A percentile compares a stretch with the other conserved stretches of the same genome.
phyloP scores from a whole-genome alignment of 495 filamentous ascomycete species.

The Penicillium egyptiacum region DNA sequence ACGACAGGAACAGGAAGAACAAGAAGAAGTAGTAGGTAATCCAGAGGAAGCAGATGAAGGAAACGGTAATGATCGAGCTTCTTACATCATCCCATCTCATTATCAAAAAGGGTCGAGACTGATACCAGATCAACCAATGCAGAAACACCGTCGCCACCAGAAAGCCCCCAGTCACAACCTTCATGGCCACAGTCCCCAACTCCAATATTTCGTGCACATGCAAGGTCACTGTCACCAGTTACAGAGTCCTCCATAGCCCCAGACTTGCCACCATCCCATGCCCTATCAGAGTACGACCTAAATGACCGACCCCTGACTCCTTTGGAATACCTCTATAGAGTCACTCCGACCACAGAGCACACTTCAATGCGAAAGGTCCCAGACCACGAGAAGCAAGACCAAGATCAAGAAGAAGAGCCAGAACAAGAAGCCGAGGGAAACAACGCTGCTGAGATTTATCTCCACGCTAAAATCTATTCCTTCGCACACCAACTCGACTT shows the following conservation, averaged over 20 bases:
- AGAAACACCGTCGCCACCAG: neutral
- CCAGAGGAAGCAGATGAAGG: neutral
- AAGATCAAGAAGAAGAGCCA: neutral
- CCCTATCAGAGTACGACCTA: neutral
- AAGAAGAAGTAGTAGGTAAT: neutral
- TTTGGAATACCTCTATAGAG: neutral
- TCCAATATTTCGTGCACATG: neutral
- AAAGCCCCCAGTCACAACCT: neutral
- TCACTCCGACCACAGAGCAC: neutral
- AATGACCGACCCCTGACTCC: conserved; percentile 5
- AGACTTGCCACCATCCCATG: neutral
- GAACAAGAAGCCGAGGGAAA: neutral
- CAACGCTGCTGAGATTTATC: neutral
- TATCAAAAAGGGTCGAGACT: neutral
- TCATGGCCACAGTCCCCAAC: neutral
- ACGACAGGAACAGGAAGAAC: neutral
- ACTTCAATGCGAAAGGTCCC: neutral
- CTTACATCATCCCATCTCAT: neutral
- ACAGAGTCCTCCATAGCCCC: neutral
- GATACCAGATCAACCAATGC: neutral
- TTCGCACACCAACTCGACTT: conserved; percentile 4
- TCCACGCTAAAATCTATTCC: conserved; percentile 13
- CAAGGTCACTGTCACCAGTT: neutral
- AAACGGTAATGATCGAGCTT: neutral
- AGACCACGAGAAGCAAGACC: neutral